Evolutionary conservation across 192 early-diverging fungal genomes (phyloP).

Genomic region (Linnemannia hyalina): DNA sequence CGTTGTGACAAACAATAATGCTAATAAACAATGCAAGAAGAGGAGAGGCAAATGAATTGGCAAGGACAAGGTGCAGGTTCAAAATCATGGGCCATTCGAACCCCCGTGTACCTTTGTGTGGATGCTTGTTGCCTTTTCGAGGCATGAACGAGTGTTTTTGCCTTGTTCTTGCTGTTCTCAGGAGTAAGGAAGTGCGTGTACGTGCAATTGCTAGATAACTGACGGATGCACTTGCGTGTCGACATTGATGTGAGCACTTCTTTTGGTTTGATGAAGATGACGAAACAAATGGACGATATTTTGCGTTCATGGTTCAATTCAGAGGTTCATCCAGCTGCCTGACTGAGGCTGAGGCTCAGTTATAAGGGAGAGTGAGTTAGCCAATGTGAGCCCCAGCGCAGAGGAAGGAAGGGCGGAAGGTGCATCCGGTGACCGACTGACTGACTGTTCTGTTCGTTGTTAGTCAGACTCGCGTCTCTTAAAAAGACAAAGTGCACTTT

Average conservation of each 20-base stretch:
- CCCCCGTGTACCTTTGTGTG: not conserved
- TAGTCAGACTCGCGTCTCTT: not conserved
- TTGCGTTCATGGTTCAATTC: not conserved
- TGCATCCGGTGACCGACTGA: not conserved
- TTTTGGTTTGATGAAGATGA: not conserved
- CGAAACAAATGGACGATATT: not conserved
- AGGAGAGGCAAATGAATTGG: not conserved
- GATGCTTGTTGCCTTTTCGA: not conserved
- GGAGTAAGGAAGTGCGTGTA: not conserved
- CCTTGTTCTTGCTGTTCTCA: not conserved
- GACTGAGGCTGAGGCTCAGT: not conserved
- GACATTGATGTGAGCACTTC: slow-evolving; percentile 1
- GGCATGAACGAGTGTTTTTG: not conserved
- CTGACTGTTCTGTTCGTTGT: no score
- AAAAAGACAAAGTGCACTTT: not conserved
- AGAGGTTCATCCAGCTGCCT: not conserved
- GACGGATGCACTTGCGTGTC: no score
- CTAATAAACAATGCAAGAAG: not conserved
- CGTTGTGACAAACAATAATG: not conserved
- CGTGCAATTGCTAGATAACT: no score
- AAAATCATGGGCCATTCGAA: not conserved
- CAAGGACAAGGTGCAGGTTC: not conserved
- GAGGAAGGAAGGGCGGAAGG: not conserved
- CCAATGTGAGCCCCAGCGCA: not conserved
- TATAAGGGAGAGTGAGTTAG: not conserved